Evolutionary conservation across 2,329 filamentous ascomycete genomes (phyloP).

Genomic region (Plectosphaerella sp.): DNA sequence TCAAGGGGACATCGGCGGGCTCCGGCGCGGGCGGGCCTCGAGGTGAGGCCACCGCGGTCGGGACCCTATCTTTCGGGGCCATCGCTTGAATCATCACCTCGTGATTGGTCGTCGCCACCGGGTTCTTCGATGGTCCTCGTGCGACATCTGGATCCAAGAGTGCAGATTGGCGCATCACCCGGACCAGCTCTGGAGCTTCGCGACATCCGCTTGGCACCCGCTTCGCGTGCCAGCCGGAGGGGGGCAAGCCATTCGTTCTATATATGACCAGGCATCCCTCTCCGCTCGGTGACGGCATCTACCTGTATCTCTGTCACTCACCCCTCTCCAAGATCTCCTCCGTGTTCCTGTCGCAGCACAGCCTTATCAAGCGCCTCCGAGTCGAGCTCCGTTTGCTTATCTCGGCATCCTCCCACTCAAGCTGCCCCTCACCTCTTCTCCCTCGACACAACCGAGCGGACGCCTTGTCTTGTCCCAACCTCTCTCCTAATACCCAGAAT

Average conservation of each 20-base stretch:
- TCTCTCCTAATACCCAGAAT: slow-evolving; percentile 3
- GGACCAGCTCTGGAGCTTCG: background rate
- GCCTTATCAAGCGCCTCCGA: background rate
- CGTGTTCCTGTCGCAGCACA: background rate
- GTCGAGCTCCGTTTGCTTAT: background rate
- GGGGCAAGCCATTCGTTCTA: background rate
- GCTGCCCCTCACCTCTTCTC: background rate
- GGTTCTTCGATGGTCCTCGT: background rate
- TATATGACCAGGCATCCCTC: background rate
- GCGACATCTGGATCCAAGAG: background rate
- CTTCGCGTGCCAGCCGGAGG: background rate
- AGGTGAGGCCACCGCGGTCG: slow-evolving; percentile 2
- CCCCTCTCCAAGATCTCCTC: background rate
- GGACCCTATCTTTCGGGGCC: background rate
- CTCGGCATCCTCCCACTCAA: background rate
- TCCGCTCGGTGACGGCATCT: background rate
- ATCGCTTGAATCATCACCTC: background rate
- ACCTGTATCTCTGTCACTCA: background rate
- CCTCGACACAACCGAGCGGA: background rate
- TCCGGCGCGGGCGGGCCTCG: slow-evolving; percentile 10
- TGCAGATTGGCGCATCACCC: background rate
- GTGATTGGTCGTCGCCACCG: background rate
- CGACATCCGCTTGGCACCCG: background rate
- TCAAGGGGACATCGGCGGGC: slow-evolving; percentile 16
- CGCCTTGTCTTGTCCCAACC: background rate